Conservation (phyloP, 2,329 filamentous ascomycete genomes). For the Aspergillus ochraceus region DNA sequence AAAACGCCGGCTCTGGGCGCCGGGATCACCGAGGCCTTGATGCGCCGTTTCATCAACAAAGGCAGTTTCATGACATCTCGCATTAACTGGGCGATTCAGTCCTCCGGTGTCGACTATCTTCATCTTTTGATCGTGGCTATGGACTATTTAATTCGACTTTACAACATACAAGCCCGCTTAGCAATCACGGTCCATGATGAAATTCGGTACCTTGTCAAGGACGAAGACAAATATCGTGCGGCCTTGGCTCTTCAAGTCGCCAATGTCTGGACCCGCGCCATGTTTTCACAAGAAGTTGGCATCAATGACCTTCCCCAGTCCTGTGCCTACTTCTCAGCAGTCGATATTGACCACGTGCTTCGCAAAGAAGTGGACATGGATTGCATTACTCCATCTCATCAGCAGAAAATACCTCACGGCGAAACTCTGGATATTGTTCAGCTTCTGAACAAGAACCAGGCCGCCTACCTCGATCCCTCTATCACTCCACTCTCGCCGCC, state of each 20-base stretch:
- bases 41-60: slow-evolving; percentile 81
- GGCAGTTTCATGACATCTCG: slow-evolving; percentile 92
- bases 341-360: slow-evolving; percentile 94
- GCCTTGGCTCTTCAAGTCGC: slow-evolving; percentile 92
- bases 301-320: slow-evolving; percentile 93
- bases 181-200: slow-evolving; percentile 97
- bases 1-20: slow-evolving; percentile 90
- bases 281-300: slow-evolving; percentile 96
- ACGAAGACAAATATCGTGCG: slow-evolving; percentile 81
- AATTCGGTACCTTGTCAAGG: slow-evolving; percentile 86
- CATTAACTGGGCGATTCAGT: slow-evolving; percentile 99
- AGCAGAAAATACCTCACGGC: slow-evolving; percentile 73
- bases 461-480: slow-evolving; percentile 67
- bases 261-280: slow-evolving; percentile 94
- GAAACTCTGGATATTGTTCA: slow-evolving; percentile 80
- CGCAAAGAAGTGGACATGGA: slow-evolving; percentile 98
- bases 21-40: slow-evolving; percentile 92
- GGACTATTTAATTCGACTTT: slow-evolving; percentile 87
- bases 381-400: slow-evolving; percentile 87
- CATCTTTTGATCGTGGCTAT: slow-evolving; percentile 90
- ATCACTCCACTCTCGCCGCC: slow-evolving; percentile 61
- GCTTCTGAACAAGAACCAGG: slow-evolving; percentile 71
- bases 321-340: slow-evolving; percentile 92
- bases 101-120: slow-evolving; percentile 93
- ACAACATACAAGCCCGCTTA: slow-evolving; percentile 79